A percentile compares a stretch with the other conserved stretches of the same genome.
These are phyloP conservation scores for Phytophthora cajani DNA, from an alignment of 352 stramenopile genomes.

Conservation along the genomic window DNA sequence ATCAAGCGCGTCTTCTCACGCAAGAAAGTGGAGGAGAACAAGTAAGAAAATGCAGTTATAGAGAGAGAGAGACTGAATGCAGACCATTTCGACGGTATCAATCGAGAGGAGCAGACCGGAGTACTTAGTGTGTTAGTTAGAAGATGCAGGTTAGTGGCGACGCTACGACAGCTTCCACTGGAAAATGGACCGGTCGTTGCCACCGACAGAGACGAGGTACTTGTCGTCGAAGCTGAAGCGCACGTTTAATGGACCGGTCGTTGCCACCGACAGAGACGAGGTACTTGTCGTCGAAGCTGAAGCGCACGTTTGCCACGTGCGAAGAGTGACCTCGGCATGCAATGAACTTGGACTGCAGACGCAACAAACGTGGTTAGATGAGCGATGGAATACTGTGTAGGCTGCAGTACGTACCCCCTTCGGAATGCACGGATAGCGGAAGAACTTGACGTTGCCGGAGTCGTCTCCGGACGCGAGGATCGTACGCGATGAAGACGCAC, in stretches of 20 bases:
- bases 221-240: conserved; percentile 86
- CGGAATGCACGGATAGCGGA: conserved; percentile 83
- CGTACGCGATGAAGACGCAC: conserved; percentile 67
- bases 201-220: conserved; percentile 80
- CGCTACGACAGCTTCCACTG: conserved; percentile 76
- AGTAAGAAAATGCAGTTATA: conserved; percentile 23
- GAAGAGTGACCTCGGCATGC: conserved; percentile 73
- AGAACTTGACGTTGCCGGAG: conserved; percentile 83
- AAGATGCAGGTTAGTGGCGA: conserved; percentile 4
- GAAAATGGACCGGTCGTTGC: conserved; percentile 88
- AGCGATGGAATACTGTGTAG: background rate
- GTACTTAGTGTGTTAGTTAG: conserved; percentile 10
- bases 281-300: conserved; percentile 85
- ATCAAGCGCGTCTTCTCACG: conserved; percentile 76
- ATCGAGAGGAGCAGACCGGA: conserved; percentile 23
- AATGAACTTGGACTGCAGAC: conserved; percentile 56
- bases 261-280: conserved; percentile 84
- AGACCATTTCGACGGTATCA: conserved; percentile 9
- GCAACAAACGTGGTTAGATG: conserved; percentile 8
- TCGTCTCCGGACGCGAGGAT: conserved; percentile 87
- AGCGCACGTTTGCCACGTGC: conserved; percentile 85
- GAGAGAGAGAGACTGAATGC: conserved; percentile 6
- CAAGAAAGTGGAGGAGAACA: conserved; percentile 42
- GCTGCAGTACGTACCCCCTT: conserved; percentile 54
- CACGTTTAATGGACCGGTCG: conserved; percentile 83